These are phyloP conservation scores for Stephania japonica DNA, from an alignment of 164 flowering plant species.

Conservation along the genomic window DNA sequence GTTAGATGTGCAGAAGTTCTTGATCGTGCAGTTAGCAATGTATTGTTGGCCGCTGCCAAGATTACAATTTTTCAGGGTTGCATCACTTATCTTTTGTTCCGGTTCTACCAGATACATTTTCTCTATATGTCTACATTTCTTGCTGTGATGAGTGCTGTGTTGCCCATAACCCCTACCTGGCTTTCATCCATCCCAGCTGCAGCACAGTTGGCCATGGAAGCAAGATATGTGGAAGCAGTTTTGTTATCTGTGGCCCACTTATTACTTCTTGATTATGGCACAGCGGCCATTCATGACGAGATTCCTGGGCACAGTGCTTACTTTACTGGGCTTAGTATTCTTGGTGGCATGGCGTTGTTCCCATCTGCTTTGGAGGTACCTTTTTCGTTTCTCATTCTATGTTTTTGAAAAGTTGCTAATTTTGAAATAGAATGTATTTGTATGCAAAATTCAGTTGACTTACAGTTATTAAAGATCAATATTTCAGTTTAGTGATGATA, in stretches of 20 bases:
- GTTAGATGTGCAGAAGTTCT: constrained; percentile 20
- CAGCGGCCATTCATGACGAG: constrained; percentile 21
- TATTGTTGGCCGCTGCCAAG: constrained; percentile 23
- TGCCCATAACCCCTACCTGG: constrained; percentile 22
- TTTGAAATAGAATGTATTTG: not conserved
- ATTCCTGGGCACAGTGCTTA: constrained; percentile 21
- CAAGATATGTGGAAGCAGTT: constrained; percentile 19
- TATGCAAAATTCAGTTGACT: not conserved
- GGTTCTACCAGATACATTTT: constrained; percentile 22
- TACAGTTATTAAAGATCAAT: too few relatives aligned
- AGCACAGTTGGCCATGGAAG: constrained; percentile 22
- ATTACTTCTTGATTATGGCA: constrained; percentile 20
- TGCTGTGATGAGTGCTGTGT: constrained; percentile 19
- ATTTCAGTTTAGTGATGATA: too few relatives aligned
- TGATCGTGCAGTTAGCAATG: constrained; percentile 22
- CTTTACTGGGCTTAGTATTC: constrained; percentile 23
- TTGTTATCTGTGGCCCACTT: constrained; percentile 17
- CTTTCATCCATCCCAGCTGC: constrained; percentile 22
- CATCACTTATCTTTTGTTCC: constrained; percentile 23
- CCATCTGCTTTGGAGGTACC: constrained; percentile 23
- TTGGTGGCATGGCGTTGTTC: constrained; percentile 28
- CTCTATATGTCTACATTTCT: constrained; percentile 22
- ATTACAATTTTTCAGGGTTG: constrained; percentile 24
- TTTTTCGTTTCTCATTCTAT: not conserved
- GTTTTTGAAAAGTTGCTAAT: not conserved